phyloP scores from a whole-genome alignment of 208 protist species.

The Phytomonas sp. region DNA sequence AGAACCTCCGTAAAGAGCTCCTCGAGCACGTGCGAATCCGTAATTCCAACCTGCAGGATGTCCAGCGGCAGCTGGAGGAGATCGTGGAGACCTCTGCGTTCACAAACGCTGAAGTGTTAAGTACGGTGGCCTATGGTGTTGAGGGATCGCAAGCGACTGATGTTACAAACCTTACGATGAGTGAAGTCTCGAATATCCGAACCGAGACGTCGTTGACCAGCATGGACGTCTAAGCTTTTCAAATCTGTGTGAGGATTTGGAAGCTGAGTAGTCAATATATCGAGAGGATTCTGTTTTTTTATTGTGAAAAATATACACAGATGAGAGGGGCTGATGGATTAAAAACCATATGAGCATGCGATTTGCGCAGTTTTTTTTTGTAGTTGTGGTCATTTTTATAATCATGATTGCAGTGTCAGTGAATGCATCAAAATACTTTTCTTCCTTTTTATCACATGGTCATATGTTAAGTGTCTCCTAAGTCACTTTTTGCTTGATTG shows the following conservation, averaged over 20 bases:
- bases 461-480: neutral
- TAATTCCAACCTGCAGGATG: constrained; percentile 42
- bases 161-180: neutral
- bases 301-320: neutral
- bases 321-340: neutral
- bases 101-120: neutral
- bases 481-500: neutral
- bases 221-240: neutral
- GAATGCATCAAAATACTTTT: neutral
- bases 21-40: constrained; percentile 46
- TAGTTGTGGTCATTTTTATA: neutral
- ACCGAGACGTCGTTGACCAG: neutral
- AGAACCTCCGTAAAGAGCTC: constrained; percentile 42
- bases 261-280: neutral
- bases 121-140: neutral
- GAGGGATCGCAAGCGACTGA: neutral
- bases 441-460: neutral
- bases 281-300: neutral
- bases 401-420: neutral
- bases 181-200: neutral
- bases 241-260: neutral
- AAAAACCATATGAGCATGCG: neutral
- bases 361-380: neutral
- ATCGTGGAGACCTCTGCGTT: neutral
- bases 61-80: constrained; percentile 30